Evolutionary conservation across 495 filamentous ascomycete genomes (phyloP).

Genomic region (Penicillium soppii): DNA sequence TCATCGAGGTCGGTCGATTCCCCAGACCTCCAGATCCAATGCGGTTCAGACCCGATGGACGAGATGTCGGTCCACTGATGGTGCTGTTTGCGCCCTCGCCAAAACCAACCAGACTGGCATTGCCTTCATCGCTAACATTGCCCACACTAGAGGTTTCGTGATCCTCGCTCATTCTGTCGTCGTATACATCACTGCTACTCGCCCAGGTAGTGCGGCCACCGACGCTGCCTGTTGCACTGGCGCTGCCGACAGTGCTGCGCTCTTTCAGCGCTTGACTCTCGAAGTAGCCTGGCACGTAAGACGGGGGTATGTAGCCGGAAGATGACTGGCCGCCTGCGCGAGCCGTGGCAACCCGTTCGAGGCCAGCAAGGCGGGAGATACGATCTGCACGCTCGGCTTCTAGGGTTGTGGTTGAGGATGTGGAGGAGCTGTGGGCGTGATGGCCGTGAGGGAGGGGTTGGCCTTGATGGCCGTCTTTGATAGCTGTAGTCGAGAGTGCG

Average conservation of each 20-base stretch:
- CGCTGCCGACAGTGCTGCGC: slow-evolving; percentile 82
- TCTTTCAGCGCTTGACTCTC: slow-evolving; percentile 62
- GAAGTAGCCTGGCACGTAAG: slow-evolving; percentile 61
- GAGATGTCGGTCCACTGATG: slow-evolving; percentile 68
- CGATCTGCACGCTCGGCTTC: slow-evolving; percentile 92
- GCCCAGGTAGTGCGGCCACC: slow-evolving; percentile 77
- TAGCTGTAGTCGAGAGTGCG: slow-evolving; percentile 83
- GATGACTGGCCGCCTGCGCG: slow-evolving; percentile 47
- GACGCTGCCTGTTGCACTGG: slow-evolving; percentile 72
- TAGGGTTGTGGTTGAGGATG: slow-evolving; percentile 64
- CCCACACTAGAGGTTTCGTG: slow-evolving; percentile 60
- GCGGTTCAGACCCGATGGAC: slow-evolving; percentile 27
- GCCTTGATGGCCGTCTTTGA: slow-evolving; percentile 90
- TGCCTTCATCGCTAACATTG: slow-evolving; percentile 76
- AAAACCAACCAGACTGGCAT: slow-evolving; percentile 76
- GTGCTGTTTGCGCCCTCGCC: slow-evolving; percentile 85
- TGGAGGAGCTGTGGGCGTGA: slow-evolving; percentile 53
- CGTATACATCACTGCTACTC: slow-evolving; percentile 60
- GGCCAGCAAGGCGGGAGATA: slow-evolving; percentile 84
- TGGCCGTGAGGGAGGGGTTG: slow-evolving; percentile 56
- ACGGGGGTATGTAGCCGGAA: slow-evolving; percentile 21
- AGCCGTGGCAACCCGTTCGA: slow-evolving; percentile 73
- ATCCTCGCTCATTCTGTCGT: slow-evolving; percentile 72
- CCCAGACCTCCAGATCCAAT: slow-evolving; percentile 29
- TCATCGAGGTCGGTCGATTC: slow-evolving; percentile 35